Evolutionary conservation across 2,329 filamentous ascomycete species (phyloP).

Genomic region (Diaporthe sp.): DNA sequence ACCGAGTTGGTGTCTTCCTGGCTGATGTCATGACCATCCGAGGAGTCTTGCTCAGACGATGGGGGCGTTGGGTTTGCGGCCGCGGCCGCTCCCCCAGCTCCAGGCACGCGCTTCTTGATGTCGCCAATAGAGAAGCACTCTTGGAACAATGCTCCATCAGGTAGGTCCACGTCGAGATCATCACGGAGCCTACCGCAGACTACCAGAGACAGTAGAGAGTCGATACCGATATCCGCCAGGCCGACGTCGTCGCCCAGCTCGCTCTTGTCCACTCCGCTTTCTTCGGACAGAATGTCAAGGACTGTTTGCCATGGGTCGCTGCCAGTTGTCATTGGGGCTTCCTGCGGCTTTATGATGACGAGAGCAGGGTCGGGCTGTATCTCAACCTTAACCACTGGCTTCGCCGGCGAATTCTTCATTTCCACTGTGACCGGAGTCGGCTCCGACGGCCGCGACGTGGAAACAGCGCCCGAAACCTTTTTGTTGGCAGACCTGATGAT

Average conservation of each 20-base stretch:
- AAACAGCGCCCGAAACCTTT: background rate
- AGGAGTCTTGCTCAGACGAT: background rate
- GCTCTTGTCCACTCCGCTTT: conserved; percentile 3
- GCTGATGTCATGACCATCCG: background rate
- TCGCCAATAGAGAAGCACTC: background rate
- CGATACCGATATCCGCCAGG: conserved; percentile 8
- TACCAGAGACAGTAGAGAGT: conserved; percentile 7
- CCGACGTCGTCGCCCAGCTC: background rate
- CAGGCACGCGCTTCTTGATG: background rate
- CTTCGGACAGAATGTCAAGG: conserved; percentile 8
- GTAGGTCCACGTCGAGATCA: conserved; percentile 9
- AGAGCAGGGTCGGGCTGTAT: background rate
- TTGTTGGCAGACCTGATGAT: conserved; percentile 23
- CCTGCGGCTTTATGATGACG: background rate
- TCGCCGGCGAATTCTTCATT: background rate
- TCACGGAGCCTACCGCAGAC: conserved; percentile 5
- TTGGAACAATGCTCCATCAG: background rate
- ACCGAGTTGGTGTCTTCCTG: background rate
- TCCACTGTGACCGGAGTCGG: background rate
- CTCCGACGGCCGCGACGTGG: background rate
- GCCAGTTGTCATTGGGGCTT: background rate
- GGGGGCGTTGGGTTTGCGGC: background rate
- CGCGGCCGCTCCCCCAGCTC: no score
- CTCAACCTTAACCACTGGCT: background rate
- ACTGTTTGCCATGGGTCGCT: background rate